phyloP scores from a whole-genome alignment of 108 stramenopile species.

The Skeletonema tropicum region DNA sequence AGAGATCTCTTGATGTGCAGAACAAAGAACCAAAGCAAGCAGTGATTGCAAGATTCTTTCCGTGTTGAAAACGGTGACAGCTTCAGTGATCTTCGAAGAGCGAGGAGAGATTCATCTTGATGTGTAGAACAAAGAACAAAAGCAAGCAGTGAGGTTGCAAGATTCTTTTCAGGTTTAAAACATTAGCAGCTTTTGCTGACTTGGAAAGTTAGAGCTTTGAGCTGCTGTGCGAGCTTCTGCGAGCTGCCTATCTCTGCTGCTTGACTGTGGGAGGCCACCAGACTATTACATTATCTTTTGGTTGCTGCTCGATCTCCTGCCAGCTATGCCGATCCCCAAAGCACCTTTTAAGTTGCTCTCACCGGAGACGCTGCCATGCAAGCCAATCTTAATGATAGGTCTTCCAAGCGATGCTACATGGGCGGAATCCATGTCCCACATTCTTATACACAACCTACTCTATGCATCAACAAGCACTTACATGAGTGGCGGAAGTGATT shows the following conservation, averaged over 20 bases:
- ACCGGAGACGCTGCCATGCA: conserved; percentile 3
- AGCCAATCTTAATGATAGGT: conserved; percentile 12
- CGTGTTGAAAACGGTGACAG: too few species aligned
- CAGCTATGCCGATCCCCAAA: background rate
- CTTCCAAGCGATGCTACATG: background rate
- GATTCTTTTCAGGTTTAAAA: too few species aligned
- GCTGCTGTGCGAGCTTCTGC: too few species aligned
- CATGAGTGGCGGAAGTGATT: conserved; percentile 1
- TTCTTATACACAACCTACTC: conserved; percentile 15
- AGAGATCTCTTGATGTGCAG: too few species aligned
- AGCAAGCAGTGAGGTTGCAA: background rate
- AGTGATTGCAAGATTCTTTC: background rate
- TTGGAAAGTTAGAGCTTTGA: too few species aligned
- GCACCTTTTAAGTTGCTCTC: conserved; percentile 9
- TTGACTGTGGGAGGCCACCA: too few species aligned
- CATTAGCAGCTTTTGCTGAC: too few species aligned
- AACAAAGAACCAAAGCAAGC: background rate
- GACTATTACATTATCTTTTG: too few species aligned
- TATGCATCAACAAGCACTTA: conserved; percentile 19
- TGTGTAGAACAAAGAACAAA: background rate
- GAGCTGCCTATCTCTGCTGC: too few species aligned
- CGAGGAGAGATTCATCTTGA: too few species aligned
- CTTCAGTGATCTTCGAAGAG: too few species aligned
- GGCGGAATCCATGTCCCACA: conserved; percentile 7
- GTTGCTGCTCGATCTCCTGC: too few species aligned